Evolutionary conservation across 306 rosid genomes (phyloP).

Genomic region (Alnus glutinosa): DNA sequence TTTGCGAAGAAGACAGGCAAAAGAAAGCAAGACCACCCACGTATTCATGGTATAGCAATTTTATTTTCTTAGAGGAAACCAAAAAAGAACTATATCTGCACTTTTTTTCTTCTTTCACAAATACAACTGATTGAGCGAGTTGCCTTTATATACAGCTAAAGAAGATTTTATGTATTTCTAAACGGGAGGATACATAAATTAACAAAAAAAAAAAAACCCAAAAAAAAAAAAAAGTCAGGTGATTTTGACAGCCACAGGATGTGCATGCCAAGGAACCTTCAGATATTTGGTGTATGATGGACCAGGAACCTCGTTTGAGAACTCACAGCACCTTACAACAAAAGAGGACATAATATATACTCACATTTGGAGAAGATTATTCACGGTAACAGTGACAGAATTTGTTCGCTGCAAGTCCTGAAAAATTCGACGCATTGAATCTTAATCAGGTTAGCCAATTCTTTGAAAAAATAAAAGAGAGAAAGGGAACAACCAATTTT

Average conservation of each 20-base stretch:
- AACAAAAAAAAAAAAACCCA: not conserved
- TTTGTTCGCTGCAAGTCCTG: constrained; percentile 96
- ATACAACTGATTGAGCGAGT: constrained; percentile 41
- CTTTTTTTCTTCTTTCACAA: constrained; percentile 35
- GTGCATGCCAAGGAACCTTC: constrained; percentile 24
- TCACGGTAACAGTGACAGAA: constrained; percentile 86
- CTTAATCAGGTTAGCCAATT: constrained; percentile 13
- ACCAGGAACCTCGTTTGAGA: constrained; percentile 10
- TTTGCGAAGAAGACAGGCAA: not conserved
- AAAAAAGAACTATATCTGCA: constrained; percentile 38
- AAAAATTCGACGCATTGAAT: constrained; percentile 31
- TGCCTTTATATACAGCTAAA: constrained; percentile 61
- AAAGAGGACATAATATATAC: constrained; percentile 24
- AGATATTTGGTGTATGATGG: constrained; percentile 8
- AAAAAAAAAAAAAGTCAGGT: constrained; percentile 20
- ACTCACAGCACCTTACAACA: constrained; percentile 22
- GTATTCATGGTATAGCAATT: constrained; percentile 26
- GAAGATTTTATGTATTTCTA: constrained; percentile 29
- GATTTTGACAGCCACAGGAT: constrained; percentile 19
- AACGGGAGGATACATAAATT: not conserved
- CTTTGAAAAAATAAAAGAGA: not conserved
- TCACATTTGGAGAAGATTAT: constrained; percentile 98
- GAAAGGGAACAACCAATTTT: not conserved
- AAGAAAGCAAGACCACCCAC: constrained; percentile 21
- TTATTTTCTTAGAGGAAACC: constrained; percentile 39